Evolutionary conservation across 768 basidiomycete genomes (phyloP).

Genomic region (Tylopilus vinaceipallidus): DNA sequence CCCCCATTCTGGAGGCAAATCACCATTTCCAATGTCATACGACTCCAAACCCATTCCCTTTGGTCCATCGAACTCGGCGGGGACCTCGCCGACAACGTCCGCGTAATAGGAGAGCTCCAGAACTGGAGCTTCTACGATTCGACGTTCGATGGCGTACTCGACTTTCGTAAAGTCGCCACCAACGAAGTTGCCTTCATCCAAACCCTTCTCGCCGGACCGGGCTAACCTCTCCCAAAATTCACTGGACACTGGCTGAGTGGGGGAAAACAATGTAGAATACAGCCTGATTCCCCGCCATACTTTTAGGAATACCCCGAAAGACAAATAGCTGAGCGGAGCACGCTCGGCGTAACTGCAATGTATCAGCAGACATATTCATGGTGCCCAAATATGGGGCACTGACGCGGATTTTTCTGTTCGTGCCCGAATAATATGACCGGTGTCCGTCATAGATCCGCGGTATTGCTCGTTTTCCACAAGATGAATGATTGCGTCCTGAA

Average conservation of each 20-base stretch:
- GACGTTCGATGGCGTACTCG: constrained; percentile 89
- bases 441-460: constrained; percentile 58
- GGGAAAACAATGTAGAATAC: constrained; percentile 36
- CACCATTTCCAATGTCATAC: constrained; percentile 83
- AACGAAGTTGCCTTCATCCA: constrained; percentile 54
- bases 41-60: constrained; percentile 39
- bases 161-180: constrained; percentile 53
- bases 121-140: constrained; percentile 71
- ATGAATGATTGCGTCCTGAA: constrained; percentile 61
- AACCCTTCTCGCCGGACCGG: constrained; percentile 26
- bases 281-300: constrained; percentile 56
- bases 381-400: background rate
- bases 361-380: constrained; percentile 7
- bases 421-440: constrained; percentile 62
- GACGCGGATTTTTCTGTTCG: constrained; percentile 48
- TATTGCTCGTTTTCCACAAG: constrained; percentile 77
- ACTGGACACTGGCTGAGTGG: constrained; percentile 1
- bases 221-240: background rate
- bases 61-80: constrained; percentile 34
- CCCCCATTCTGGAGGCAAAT: constrained; percentile 90
- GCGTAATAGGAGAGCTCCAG: constrained; percentile 85
- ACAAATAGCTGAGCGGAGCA: constrained; percentile 34
- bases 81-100: constrained; percentile 80
- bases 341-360: constrained; percentile 24
- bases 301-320: constrained; percentile 42